These are phyloP conservation scores for Populus alba DNA, from an alignment of 345 rosid genomes.

Conservation along the genomic window DNA sequence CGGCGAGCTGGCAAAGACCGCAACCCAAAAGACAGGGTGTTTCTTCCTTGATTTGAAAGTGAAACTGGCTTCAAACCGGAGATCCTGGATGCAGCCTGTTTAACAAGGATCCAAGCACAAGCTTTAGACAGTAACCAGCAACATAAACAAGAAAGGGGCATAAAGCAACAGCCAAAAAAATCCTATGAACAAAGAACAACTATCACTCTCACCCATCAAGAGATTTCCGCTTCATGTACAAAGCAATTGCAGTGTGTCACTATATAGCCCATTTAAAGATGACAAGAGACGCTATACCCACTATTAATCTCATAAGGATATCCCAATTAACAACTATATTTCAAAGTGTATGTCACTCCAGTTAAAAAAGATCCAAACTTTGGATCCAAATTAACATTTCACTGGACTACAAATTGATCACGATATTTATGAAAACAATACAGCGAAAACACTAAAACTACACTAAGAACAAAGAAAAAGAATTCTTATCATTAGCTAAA, in stretches of 20 bases:
- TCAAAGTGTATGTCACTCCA: background rate
- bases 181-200: background rate
- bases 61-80: constrained; percentile 19
- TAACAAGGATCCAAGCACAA: background rate
- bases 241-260: background rate
- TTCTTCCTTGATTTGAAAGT: constrained; percentile 10
- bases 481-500: background rate
- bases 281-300: background rate
- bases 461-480: background rate
- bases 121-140: background rate
- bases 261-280: background rate
- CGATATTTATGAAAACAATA: background rate
- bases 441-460: background rate
- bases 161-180: background rate
- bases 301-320: background rate
- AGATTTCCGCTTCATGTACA: background rate
- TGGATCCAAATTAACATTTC: background rate
- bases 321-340: background rate
- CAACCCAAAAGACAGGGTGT: constrained; percentile 17
- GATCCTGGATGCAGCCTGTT: constrained; percentile 18
- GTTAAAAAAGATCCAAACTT: constrained; percentile 1
- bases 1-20: constrained; percentile 39
- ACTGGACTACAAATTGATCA: background rate
- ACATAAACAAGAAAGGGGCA: background rate
- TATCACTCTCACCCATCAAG: background rate